phyloP scores from a whole-genome alignment of 306 rosid genomes.

The Trifolium repens region DNA sequence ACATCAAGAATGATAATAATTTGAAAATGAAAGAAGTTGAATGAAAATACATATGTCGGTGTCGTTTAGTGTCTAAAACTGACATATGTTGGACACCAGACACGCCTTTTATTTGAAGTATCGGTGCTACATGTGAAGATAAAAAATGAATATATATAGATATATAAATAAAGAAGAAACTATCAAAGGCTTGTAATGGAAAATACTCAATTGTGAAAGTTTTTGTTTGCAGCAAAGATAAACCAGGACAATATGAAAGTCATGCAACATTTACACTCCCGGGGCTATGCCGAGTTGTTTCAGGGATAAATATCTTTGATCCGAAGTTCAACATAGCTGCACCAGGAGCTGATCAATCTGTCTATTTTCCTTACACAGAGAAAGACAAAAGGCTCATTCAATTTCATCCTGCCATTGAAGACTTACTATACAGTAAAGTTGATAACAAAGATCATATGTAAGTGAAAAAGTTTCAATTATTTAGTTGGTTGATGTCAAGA shows the following conservation, averaged over 20 bases:
- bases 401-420: conserved; percentile 74
- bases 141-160: no score
- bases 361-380: conserved; percentile 76
- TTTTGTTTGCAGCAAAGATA: conserved; percentile 72
- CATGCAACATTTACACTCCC: conserved; percentile 86
- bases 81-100: no score
- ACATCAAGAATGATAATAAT: neutral
- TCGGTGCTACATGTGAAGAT: no score
- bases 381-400: conserved; percentile 56
- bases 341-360: conserved; percentile 90
- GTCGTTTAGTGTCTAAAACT: no score
- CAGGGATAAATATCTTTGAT: conserved; percentile 87
- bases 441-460: conserved; percentile 79
- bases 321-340: conserved; percentile 95
- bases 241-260: conserved; percentile 88
- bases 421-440: conserved; percentile 59
- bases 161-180: neutral
- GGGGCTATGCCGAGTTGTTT: conserved; percentile 85
- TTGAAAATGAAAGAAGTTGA: neutral
- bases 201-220: conserved; percentile 32
- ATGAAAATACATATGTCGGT: no score
- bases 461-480: conserved; percentile 26
- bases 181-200: neutral
- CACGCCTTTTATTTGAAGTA: no score
- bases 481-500: neutral